These are phyloP conservation scores for Thermomucor indicae-seudaticae DNA, from an alignment of 371 early-diverging fungal genomes.

Conservation along the genomic window DNA sequence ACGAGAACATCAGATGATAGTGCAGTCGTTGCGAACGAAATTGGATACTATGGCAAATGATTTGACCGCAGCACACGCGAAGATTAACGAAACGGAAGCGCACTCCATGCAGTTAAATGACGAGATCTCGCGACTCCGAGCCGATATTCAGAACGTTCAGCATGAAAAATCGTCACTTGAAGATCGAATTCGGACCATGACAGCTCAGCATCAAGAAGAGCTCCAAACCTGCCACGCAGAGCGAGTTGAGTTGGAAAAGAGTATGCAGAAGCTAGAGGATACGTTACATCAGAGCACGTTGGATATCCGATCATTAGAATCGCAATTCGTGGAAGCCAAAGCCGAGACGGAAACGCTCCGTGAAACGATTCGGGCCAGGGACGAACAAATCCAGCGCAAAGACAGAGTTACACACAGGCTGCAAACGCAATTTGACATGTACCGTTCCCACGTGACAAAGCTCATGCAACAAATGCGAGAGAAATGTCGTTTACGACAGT, in stretches of 20 bases:
- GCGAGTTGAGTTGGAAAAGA: conserved; percentile 5
- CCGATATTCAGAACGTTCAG: not conserved
- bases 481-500: conserved; percentile 13
- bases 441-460: conserved; percentile 11
- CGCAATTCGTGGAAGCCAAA: conserved; percentile 3
- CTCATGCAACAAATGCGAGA: conserved; percentile 16
- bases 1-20: conserved; percentile 2
- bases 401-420: conserved; percentile 1
- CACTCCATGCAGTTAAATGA: not conserved
- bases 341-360: conserved; percentile 5
- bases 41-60: conserved; percentile 1
- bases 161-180: conserved; percentile 4
- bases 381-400: conserved; percentile 1
- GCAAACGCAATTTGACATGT: conserved; percentile 18
- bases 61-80: conserved; percentile 3
- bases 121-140: conserved; percentile 1
- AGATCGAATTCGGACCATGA: conserved; percentile 2
- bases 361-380: conserved; percentile 7
- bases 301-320: not conserved
- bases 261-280: conserved; percentile 2
- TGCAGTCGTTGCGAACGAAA: conserved; percentile 2
- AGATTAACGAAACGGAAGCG: conserved; percentile 5
- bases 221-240: conserved; percentile 3
- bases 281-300: conserved; percentile 2
- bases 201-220: conserved; percentile 1